Conservation (phyloP, 2,329 filamentous ascomycete genomes). For the Claviceps maximensis region DNA sequence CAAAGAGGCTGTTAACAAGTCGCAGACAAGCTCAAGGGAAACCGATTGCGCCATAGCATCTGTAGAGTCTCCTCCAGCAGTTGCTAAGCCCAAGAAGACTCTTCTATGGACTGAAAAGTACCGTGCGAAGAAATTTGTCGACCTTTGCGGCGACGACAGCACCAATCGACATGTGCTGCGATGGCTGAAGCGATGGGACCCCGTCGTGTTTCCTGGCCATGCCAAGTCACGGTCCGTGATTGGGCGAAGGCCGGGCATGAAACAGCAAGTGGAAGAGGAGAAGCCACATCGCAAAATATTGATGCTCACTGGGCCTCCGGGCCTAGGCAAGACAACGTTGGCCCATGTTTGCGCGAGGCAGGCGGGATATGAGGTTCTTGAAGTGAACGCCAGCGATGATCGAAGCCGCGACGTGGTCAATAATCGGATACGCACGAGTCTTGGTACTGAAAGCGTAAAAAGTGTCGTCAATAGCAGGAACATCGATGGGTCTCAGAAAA, state of each 20-base stretch:
- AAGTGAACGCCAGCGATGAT: conserved; percentile 97
- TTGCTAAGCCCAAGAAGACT: conserved; percentile 33
- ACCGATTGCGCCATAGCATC: conserved; percentile 27
- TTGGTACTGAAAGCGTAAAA: conserved; percentile 90
- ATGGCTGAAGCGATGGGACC: conserved; percentile 92
- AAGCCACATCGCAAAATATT: conserved; percentile 76
- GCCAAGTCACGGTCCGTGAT: conserved; percentile 42
- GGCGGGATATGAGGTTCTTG: conserved; percentile 89
- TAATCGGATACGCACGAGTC: conserved; percentile 76
- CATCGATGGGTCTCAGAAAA: conserved; percentile 46
- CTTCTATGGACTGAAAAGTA: conserved; percentile 97
- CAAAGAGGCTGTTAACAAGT: conserved; percentile 37
- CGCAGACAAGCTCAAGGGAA: conserved; percentile 11
- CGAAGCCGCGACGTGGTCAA: conserved; percentile 81
- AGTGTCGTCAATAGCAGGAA: conserved; percentile 49
- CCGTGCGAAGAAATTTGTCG: conserved; percentile 78
- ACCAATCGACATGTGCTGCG: conserved; percentile 82
- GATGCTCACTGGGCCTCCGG: conserved; percentile 80
- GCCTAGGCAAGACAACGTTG: conserved; percentile 87
- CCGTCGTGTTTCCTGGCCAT: conserved; percentile 74
- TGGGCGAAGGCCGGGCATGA: conserved; percentile 27
- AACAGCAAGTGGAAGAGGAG: conserved; percentile 47
- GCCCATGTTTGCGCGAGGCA: conserved; percentile 93
- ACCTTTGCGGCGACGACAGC: conserved; percentile 85
- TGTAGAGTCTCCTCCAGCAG: conserved; percentile 22